Percentiles rank a stretch among this genome's conserved stretches.
Evolutionary conservation across 1,284 basidiomycete genomes (phyloP).

Genomic region (Xerocomus cyaneibrunnescens): DNA sequence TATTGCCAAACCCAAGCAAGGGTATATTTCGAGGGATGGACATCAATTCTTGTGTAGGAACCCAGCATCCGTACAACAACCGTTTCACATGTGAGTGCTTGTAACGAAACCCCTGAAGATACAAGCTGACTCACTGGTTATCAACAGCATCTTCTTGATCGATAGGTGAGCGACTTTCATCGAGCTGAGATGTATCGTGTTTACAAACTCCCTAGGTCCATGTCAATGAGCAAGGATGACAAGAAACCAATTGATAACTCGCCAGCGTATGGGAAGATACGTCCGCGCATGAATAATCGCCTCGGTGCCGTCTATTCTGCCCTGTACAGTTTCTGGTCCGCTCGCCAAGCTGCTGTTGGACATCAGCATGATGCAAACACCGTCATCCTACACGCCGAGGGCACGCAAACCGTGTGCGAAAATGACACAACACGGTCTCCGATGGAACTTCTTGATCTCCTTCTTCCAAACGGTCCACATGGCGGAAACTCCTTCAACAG

Average conservation of each 20-base stretch:
- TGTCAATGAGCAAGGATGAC: constrained; percentile 48
- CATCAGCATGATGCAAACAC: constrained; percentile 54
- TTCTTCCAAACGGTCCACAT: constrained; percentile 37
- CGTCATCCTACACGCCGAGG: constrained; percentile 48
- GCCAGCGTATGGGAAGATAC: constrained; percentile 39
- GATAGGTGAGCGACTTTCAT: constrained; percentile 39
- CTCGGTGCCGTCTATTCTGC: constrained; percentile 59
- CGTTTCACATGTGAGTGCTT: constrained; percentile 57
- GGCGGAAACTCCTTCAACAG: constrained; percentile 49
- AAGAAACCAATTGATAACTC: constrained; percentile 42
- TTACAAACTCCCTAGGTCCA: constrained; percentile 39
- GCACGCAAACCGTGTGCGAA: constrained; percentile 30
- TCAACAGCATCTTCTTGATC: constrained; percentile 50
- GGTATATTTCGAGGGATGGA: constrained; percentile 54
- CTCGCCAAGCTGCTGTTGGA: constrained; percentile 36
- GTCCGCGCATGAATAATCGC: constrained; percentile 42
- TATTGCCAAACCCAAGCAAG: constrained; percentile 35
- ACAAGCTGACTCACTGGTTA: not conserved
- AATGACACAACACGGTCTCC: constrained; percentile 50
- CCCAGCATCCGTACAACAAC: constrained; percentile 48
- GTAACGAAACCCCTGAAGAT: not conserved
- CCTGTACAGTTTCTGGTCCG: constrained; percentile 51
- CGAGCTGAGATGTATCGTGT: not conserved
- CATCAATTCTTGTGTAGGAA: constrained; percentile 51
- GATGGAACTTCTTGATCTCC: constrained; percentile 41